phyloP scores from a whole-genome alignment of 805 yeast species.

The Kodamaea fukazawae region DNA sequence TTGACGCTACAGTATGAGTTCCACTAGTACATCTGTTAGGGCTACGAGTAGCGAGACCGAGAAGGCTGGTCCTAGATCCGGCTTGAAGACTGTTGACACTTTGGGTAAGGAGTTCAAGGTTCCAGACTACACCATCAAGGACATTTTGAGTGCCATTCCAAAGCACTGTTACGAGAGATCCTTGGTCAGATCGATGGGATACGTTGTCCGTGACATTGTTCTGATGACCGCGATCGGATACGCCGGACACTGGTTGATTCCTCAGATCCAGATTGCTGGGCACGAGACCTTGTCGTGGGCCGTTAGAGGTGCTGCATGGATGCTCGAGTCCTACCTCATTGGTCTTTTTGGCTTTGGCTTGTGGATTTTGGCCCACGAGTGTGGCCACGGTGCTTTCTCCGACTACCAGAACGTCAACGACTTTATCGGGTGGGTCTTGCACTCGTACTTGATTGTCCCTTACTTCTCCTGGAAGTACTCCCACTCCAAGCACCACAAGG shows the following conservation, averaged over 20 bases:
- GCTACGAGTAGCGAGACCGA: conserved; percentile 5
- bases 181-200: conserved; percentile 51
- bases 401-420: conserved; percentile 73
- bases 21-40: conserved; percentile 6
- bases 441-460: conserved; percentile 76
- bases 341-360: conserved; percentile 74
- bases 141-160: conserved; percentile 70
- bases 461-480: conserved; percentile 84
- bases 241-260: conserved; percentile 54
- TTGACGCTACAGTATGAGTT: background rate
- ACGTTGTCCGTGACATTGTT: conserved; percentile 65
- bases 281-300: conserved; percentile 17
- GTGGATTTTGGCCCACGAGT: conserved; percentile 88
- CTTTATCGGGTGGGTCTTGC: conserved; percentile 78
- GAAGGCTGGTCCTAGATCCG: conserved; percentile 14
- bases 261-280: conserved; percentile 22
- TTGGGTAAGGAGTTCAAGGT: conserved; percentile 65
- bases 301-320: conserved; percentile 59
- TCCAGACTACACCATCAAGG: conserved; percentile 76
- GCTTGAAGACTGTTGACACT: conserved; percentile 52
- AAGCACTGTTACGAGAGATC: conserved; percentile 69
- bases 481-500: conserved; percentile 87
- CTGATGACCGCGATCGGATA: conserved; percentile 49
- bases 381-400: conserved; percentile 86
- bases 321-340: conserved; percentile 48